Evolutionary conservation across 148 eudicot genomes (phyloP).

Genomic region (Amaranthus cruentus): DNA sequence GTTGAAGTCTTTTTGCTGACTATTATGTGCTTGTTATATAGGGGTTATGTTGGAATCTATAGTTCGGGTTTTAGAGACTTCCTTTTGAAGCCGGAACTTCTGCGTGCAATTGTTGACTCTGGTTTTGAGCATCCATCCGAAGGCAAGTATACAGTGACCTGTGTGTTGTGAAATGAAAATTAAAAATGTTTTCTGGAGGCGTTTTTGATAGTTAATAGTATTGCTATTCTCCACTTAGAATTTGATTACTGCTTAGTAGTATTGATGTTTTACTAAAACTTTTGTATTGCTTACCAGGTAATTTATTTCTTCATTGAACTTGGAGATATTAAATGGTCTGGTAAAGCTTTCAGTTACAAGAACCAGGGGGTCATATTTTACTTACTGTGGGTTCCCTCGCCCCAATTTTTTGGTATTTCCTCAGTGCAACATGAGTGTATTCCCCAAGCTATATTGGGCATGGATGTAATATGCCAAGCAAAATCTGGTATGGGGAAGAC

Average conservation of each 20-base stretch:
- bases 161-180: not conserved
- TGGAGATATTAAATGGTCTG: constrained; percentile 45
- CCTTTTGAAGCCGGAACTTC: constrained; percentile 62
- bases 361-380: constrained; percentile 37
- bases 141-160: constrained; percentile 35
- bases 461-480: constrained; percentile 85
- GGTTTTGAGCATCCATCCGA: constrained; percentile 73
- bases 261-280: not conserved
- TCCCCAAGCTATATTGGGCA: constrained; percentile 78
- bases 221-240: not conserved
- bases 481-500: constrained; percentile 86
- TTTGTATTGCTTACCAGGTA: constrained; percentile 39
- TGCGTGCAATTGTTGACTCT: constrained; percentile 63
- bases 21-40: constrained; percentile 10
- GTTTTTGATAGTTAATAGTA: not conserved
- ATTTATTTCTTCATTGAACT: constrained; percentile 38
- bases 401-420: constrained; percentile 58
- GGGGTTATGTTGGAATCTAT: constrained; percentile 64
- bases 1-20: constrained; percentile 2
- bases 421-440: constrained; percentile 82
- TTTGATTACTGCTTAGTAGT: not conserved
- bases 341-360: constrained; percentile 55
- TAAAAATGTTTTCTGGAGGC: too few species aligned
- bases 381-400: constrained; percentile 53
- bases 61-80: constrained; percentile 74